A percentile compares a stretch with the other conserved stretches of the same genome.
Evolutionary conservation across 2,329 filamentous ascomycete genomes (phyloP).

Genomic region (Stagonosporopsis chrysanthemi): DNA sequence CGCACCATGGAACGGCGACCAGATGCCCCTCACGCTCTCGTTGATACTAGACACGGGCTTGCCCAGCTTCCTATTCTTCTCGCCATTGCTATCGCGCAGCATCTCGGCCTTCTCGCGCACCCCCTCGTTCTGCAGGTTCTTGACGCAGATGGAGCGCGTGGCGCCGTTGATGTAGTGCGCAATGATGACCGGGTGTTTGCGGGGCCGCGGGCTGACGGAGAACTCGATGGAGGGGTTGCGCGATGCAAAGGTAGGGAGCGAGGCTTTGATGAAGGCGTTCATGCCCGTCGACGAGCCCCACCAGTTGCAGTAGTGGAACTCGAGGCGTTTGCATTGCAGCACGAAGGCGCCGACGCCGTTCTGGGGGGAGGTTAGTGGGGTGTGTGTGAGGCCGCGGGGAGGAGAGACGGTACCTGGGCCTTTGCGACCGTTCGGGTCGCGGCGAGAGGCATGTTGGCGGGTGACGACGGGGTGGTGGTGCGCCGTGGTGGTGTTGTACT

Average conservation of each 20-base stretch:
- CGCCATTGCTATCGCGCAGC: constrained; percentile 76
- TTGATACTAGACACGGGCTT: constrained; percentile 68
- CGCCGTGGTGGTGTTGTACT: constrained; percentile 1
- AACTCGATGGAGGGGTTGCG: constrained; percentile 90
- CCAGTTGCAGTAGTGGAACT: constrained; percentile 98
- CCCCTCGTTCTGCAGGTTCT: constrained; percentile 81
- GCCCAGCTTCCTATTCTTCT: constrained; percentile 69
- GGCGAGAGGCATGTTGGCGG: constrained; percentile 55
- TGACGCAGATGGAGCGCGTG: constrained; percentile 85
- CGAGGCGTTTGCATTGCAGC: constrained; percentile 93
- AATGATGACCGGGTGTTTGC: constrained; percentile 85
- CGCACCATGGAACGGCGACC: constrained; percentile 68
- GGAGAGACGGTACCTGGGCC: constrained; percentile 58
- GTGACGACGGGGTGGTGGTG: constrained; percentile 22
- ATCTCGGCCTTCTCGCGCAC: constrained; percentile 81
- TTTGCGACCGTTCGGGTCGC: constrained; percentile 63
- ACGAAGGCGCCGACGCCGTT: constrained; percentile 87
- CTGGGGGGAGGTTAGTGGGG: constrained; percentile 6
- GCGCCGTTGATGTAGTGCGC: constrained; percentile 93
- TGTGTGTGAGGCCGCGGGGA: not conserved
- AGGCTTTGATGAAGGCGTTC: constrained; percentile 85
- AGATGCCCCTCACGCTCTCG: constrained; percentile 70
- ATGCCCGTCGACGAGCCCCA: constrained; percentile 92
- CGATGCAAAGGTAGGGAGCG: constrained; percentile 78
- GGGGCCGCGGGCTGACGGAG: constrained; percentile 86